Evolutionary conservation across 208 protist genomes (phyloP), one percentile per base, ranked within the genome.

Genomic region (Crithidia mellificae): DNA sequence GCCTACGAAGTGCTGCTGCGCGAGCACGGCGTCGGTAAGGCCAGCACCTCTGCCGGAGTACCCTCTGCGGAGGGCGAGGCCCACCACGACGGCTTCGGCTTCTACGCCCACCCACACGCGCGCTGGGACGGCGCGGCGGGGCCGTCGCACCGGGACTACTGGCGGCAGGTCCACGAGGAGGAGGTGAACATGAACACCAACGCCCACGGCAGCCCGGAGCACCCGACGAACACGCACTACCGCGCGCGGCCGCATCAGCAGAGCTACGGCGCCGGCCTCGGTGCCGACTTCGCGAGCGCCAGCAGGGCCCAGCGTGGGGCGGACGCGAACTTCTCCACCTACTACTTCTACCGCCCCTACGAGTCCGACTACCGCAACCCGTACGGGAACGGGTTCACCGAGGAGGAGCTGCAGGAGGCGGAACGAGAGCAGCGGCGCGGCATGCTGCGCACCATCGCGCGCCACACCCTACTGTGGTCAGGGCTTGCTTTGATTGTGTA

Each of bases 331-430:
- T 76, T 74, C 58, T 83, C 81, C 36, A 83, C 81, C 25, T 79
- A 75, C 39, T 65, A 81, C 67, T 87, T 87, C 65, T 87, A 87
- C 51, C 77, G 81, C 6, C 77, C 81, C 9, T 87, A 87, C 70
- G 68, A 67, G 29, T 80, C 77, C 0, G 63, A 77, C 56, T 77
- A 66, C 44, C 47, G 56, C 55, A 70, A 69, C 52, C 81, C 76
- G n/a, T 85, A 70, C 71, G 65, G 63, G 1, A 75, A 76, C 27
- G 81, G 81, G 6, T 87, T 83, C 32, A 83, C 81, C 11, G 30
- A 34, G 1, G 81, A 80, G 47, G 81, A 87, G 41, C 62, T 87
- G 14, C 44, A 46, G 32, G 63, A 66, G 24, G 81, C 81, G 20
- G 58, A 63, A 12, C 54, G 53, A 8, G 57, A 41, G 49, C 68